Base-by-base conservation (phyloP, 768 basidiomycete species). In the Russula earlei region DNA sequence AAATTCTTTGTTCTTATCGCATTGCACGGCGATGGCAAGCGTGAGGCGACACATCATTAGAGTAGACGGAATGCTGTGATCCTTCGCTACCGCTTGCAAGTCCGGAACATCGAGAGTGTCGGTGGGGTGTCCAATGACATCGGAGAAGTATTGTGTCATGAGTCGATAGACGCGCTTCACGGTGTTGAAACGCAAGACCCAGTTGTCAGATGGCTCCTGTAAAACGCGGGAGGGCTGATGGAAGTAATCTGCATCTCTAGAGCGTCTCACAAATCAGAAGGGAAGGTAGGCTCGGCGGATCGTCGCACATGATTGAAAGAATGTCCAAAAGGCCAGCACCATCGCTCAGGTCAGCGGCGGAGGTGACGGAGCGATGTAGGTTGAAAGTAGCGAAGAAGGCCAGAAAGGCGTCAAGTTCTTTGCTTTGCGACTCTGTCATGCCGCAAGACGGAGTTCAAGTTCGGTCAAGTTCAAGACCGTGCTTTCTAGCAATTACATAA, bases 1-100 rank as follows among this genome's bases (percentile, higher is more conserved):
- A 62, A 94, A 86, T 60, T 84, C 81, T 72, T 91, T 83, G 65
- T 94, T 94, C 68, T 80, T 80, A 67, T 88, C 85, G 65, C 88
- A 92, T 70, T 94, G 91, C 10, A 93, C 91, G 1, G 86, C 84
- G 62, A 92, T 87, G 20, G 85, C 88, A 45, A 95, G 84, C 12
- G 86, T 84, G 41, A 93, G 74, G 45, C 87, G 79, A 65, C 89
- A 92, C 72, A 94, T 76, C 19, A 80, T 74, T 27, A 92, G 74
- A 3, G 84, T 83, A 25, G 87, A 85, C 12, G 68, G 61, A 4
- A 84, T 67, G 64, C 81, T 78, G 55, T 81, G 72, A 64, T 87
- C 85, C 69, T 91, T 87, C 25, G 91, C 88, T 52, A 94, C 80
- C 5, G 84, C 80, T 65, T 91, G 89, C 44, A 96, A 76, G 71